Base-by-base conservation (phyloP, 2,329 filamentous ascomycete genomes). In the Ceratocystis harringtonii region DNA sequence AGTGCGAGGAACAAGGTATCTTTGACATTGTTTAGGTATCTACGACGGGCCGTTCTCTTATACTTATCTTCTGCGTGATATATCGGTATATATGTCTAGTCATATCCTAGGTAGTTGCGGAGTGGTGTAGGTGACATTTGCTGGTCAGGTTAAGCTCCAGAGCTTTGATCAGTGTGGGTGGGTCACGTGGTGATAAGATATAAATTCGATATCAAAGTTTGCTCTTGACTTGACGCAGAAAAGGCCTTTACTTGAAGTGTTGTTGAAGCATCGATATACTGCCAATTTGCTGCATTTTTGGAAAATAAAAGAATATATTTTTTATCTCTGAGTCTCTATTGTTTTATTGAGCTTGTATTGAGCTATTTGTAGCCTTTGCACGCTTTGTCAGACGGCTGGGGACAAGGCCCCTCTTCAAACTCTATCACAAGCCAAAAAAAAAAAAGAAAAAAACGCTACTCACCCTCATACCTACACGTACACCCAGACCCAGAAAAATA, bases 361-460 rank as follows among this genome's bases (percentile, higher is more conserved):
- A 32, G 2, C 5, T 17, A 44, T 32, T 65, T 66, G 22, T 61
- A 50, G 7, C 19, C 7, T 17, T n/a, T 50, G n/a, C n/a, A 50
- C n/a, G 45, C 17, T 43, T 30, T 44, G 19, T 19, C 45, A 15
- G 36, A 41, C 36, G 36, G 10, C 36, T 10, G 36, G 36, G 36
- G 36, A 41, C 1, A 41, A 41, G 8, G 2, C 48, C 48, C 48
- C 30, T 32, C 48, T 15, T 48, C 19, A 64, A 43, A 25, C 43
- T 45, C 41, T 10, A 22, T 36, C n/a, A 52, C 48, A 52, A 25
- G 48, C 48, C 48, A 52, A 52, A 25, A 52, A 25, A 25, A 52
- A 28, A 52, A 68, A 71, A 72, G 72, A 73, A 74, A 74, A 43
- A 10, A 15, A 43, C 30, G 7, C 32, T 1, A 15, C 36, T 41